Base-by-base conservation (phyloP, 192 early-diverging fungal species). In the Allomyces arbusculus region DNA sequence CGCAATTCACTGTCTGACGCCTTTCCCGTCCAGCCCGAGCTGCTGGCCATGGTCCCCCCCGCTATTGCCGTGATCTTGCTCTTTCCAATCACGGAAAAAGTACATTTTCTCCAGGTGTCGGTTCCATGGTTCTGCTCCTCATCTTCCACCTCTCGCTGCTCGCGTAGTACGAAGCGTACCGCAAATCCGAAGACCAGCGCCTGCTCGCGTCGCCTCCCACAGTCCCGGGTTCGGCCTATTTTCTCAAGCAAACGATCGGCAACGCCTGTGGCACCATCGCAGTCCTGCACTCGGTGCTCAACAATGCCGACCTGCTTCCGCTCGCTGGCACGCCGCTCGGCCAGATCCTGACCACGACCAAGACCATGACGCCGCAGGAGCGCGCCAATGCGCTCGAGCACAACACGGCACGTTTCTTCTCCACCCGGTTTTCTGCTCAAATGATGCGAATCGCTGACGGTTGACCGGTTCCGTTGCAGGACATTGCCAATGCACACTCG, bases 221-320 rank as follows among this genome's bases (percentile, higher is more conserved):
- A 20, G 77, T 80, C 66, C 76, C 75, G 28, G 74, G 76, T 16
- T 72, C 87, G 19, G 65, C 92, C 12, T 82, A 87, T 61, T 95
- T 88, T 69, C 86, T 87, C 69, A 80, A 80, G 20, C 92, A 94
- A 74, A 94, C 91, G 2, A 95, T 93, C 61, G 66, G 76, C 45
- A 96, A 94, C 65, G 90, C 92, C 4, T 96, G 95, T 70, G 95
- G 95, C 16, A 95, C 91, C 8, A 96, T 96, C 75, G 94, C 86
- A 3, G 75, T 98, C 10, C 70, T 98, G 62, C 95, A 98, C 69
- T 82, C 94, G 0, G 72, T 98, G 11, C 84, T 80, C 50, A 96
- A 91, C 75, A 85, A 80, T 65, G 73, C 72, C 64, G 82, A 87
- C 44, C 64, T 44, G 6, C 44, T 84, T 62, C 45, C 70, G 62